These are phyloP conservation scores for Sinapis alba DNA, from an alignment of 441 rosid genomes.

Conservation along the genomic window DNA sequence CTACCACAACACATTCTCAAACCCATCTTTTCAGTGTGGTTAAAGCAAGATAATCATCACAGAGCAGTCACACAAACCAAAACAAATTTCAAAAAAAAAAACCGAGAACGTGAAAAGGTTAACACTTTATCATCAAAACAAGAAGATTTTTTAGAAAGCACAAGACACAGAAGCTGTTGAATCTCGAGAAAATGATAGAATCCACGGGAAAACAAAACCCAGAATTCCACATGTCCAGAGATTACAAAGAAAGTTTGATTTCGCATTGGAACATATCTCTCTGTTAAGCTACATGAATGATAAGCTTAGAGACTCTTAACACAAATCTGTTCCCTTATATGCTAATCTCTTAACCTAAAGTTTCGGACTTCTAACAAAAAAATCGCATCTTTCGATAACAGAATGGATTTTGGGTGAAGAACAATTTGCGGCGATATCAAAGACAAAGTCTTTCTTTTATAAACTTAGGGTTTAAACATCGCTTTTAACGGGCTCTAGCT, in stretches of 20 bases:
- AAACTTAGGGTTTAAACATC: slow-evolving; percentile 13
- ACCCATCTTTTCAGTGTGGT: slow-evolving; percentile 40
- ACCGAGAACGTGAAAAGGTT: background rate
- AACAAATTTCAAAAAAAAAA: background rate
- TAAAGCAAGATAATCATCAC: slow-evolving; percentile 40
- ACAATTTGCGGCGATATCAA: slow-evolving; percentile 9
- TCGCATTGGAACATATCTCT: slow-evolving; percentile 28
- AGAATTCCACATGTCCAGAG: slow-evolving; percentile 40
- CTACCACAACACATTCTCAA: slow-evolving; percentile 8
- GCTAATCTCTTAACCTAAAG: slow-evolving; percentile 19
- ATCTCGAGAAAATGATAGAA: slow-evolving; percentile 43
- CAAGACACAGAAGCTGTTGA: slow-evolving; percentile 34
- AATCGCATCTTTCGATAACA: slow-evolving; percentile 7
- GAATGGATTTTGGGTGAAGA: background rate
- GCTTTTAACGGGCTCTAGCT: background rate
- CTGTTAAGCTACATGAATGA: slow-evolving; percentile 24
- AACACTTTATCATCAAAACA: background rate
- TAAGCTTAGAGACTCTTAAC: slow-evolving; percentile 24
- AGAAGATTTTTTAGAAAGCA: background rate
- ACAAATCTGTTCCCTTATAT: slow-evolving; percentile 13
- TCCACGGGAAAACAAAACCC: slow-evolving; percentile 7
- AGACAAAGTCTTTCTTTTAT: slow-evolving; percentile 15
- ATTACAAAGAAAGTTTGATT: slow-evolving; percentile 30
- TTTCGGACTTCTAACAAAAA: background rate
- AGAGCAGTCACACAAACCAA: slow-evolving; percentile 26